Percentiles rank a stretch among this genome's conserved stretches.
These are phyloP conservation scores for Xerocomellus intermedius DNA, from an alignment of 768 basidiomycete species.

Conservation along the genomic window DNA sequence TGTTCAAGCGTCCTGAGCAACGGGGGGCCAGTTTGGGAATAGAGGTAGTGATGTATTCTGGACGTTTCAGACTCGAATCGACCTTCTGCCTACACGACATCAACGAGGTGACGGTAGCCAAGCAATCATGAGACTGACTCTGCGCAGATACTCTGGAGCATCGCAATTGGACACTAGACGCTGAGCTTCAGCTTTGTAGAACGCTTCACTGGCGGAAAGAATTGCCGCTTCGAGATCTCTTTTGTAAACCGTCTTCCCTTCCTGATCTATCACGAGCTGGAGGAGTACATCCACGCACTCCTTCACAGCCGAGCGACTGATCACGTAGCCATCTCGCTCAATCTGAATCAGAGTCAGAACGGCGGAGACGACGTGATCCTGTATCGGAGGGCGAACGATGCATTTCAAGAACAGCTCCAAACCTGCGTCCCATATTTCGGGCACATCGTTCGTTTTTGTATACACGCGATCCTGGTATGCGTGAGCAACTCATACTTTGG, in stretches of 20 bases:
- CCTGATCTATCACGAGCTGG: conserved; percentile 54
- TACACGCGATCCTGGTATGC: conserved; percentile 82
- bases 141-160: conserved; percentile 75
- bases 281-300: conserved; percentile 85
- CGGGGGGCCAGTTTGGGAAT: conserved; percentile 64
- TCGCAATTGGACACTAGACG: conserved; percentile 71
- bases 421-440: conserved; percentile 79
- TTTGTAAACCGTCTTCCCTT: conserved; percentile 68
- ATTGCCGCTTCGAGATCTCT: conserved; percentile 82
- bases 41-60: conserved; percentile 83
- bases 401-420: conserved; percentile 77
- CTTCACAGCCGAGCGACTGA: conserved; percentile 89
- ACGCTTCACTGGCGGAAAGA: conserved; percentile 70
- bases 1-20: conserved; percentile 76
- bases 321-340: conserved; percentile 87
- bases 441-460: conserved; percentile 69
- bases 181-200: conserved; percentile 76
- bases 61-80: conserved; percentile 82
- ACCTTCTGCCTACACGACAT: conserved; percentile 61
- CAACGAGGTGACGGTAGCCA: neutral
- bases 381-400: conserved; percentile 79
- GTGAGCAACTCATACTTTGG: conserved; percentile 13
- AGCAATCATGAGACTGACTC: conserved; percentile 47
- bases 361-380: conserved; percentile 77
- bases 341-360: conserved; percentile 84